phyloP scores from a whole-genome alignment of 192 early-diverging fungal species.

The Podila epicladia region DNA sequence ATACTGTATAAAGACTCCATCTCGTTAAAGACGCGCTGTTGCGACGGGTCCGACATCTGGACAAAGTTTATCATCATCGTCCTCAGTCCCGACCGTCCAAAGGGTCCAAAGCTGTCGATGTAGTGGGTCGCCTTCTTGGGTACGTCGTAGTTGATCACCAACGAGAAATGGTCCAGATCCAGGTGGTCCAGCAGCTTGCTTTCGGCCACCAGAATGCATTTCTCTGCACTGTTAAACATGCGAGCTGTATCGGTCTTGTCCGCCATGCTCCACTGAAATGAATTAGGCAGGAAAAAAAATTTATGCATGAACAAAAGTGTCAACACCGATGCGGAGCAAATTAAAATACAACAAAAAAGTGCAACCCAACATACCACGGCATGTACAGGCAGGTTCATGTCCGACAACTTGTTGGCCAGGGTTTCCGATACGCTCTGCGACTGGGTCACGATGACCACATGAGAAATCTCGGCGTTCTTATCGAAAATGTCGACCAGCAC shows the following conservation, averaged over 20 bases:
- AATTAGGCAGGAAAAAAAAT: background rate
- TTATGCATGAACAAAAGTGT: background rate
- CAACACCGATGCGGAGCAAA: slow-evolving; percentile 5
- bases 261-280: slow-evolving; percentile 44
- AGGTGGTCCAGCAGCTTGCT: slow-evolving; percentile 34
- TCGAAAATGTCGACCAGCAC: slow-evolving; percentile 23
- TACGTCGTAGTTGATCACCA: slow-evolving; percentile 51
- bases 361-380: slow-evolving; percentile 22
- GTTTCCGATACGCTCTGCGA: slow-evolving; percentile 40
- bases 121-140: slow-evolving; percentile 24
- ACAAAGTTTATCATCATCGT: slow-evolving; percentile 45
- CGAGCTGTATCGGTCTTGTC: slow-evolving; percentile 42
- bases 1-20: slow-evolving; percentile 44
- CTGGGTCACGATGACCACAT: slow-evolving; percentile 39
- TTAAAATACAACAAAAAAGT: background rate
- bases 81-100: slow-evolving; percentile 34
- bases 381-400: slow-evolving; percentile 26
- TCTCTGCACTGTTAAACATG: slow-evolving; percentile 32
- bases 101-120: slow-evolving; percentile 42
- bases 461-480: slow-evolving; percentile 42
- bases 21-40: slow-evolving; percentile 13
- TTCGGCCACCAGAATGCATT: slow-evolving; percentile 37
- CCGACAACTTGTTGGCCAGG: slow-evolving; percentile 15
- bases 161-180: slow-evolving; percentile 39
- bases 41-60: slow-evolving; percentile 10